Evolutionary conservation across 768 basidiomycete genomes (phyloP).

Genomic region (Leccinum obscurum): DNA sequence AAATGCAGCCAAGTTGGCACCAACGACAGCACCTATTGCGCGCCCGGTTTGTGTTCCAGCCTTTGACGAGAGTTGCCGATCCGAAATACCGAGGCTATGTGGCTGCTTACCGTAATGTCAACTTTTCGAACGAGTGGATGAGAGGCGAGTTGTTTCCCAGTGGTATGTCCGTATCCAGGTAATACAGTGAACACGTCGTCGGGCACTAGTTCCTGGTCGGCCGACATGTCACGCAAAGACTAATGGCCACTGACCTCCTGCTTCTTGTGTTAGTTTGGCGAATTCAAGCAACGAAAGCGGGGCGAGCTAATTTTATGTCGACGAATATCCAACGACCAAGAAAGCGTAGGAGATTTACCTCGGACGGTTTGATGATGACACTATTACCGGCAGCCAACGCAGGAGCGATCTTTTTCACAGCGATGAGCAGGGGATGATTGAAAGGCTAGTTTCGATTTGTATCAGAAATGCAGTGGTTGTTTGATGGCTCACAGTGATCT

Average conservation of each 20-base stretch:
- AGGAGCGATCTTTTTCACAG: conserved; percentile 85
- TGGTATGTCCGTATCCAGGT: conserved; percentile 65
- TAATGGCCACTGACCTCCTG: conserved; percentile 53
- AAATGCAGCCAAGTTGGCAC: conserved; percentile 68
- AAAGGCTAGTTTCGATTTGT: conserved; percentile 55
- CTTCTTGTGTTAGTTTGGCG: conserved; percentile 58
- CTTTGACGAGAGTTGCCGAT: conserved; percentile 35
- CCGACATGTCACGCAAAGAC: background rate
- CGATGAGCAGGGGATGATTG: conserved; percentile 88
- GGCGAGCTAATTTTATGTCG: conserved; percentile 49
- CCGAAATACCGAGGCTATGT: background rate
- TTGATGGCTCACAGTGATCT: conserved; percentile 64
- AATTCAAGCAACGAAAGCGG: conserved; percentile 82
- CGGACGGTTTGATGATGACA: conserved; percentile 81
- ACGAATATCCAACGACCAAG: background rate
- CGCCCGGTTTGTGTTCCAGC: conserved; percentile 80
- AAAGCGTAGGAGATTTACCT: conserved; percentile 40
- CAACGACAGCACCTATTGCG: conserved; percentile 70
- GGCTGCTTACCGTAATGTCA: conserved; percentile 68
- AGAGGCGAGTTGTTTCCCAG: conserved; percentile 64
- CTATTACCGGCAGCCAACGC: conserved; percentile 84
- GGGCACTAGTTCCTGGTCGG: conserved; percentile 54
- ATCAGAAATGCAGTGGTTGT: background rate
- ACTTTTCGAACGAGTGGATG: conserved; percentile 75
- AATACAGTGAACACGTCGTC: conserved; percentile 70